Evolutionary conservation across 2,329 filamentous ascomycete genomes (phyloP), one percentile per base, ranked within the genome.

Genomic region (Fusarium continuum): DNA sequence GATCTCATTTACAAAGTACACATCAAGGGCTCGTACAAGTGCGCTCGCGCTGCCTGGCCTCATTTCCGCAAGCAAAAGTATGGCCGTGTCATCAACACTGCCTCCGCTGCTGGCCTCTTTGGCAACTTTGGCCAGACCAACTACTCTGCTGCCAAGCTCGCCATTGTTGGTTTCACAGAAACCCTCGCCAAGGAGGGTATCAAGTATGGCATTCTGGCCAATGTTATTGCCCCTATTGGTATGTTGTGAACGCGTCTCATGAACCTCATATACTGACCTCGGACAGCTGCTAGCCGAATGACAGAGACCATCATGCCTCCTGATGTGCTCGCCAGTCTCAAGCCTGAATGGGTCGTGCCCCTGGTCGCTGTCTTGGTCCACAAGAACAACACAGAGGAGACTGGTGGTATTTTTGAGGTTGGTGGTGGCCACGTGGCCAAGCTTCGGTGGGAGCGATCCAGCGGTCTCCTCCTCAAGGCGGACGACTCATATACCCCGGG

Each of bases 31-130:
- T 90, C 93, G 73, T 99, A 96, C 85, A 98, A 97, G 87, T 96
- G 92, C 77, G 86, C 95, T 61, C 89, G 88, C 77, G 95, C 95
- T 64, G 95, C 95, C 47, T 99, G 95, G 94, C 93, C 94, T 58
- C 85, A 98, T 79, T 98, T 99, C 86, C 87, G 94, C 74, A 98
- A 98, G 83, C 95, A 99, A 81, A 98, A 97, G 87, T 99, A 92
- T 77, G 95, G 95, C 64, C 88, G 95, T 72, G 84, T 99, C 69
- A 97, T 99, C 81, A 98, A 96, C 84, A 98, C 95, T 20, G 88
- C 94, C 31, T 98, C 94, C n/a, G 93, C 93, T 54, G 93, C 95
- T 61, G 95, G 95, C 72, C 84, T 99, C 49, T 98, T 96, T 76
- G 95, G 95, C 73, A 95, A 88, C 80, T 98, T 97, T 74, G 95